Evolutionary conservation across 2,329 filamentous ascomycete genomes (phyloP).

Genomic region (Exophiala phaeomuriformis): DNA sequence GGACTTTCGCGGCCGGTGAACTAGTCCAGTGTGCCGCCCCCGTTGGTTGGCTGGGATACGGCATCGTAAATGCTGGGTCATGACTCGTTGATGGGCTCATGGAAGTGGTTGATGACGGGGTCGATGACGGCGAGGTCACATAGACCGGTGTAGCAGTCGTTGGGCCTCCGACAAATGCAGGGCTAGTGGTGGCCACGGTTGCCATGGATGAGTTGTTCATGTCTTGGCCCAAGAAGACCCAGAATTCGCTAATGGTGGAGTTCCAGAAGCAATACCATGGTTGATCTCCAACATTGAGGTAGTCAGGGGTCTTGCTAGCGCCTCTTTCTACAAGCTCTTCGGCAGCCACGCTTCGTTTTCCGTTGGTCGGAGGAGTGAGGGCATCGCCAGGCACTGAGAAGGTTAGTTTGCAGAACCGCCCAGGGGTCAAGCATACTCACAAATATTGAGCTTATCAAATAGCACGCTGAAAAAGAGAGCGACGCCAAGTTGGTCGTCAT

Average conservation of each 20-base stretch:
- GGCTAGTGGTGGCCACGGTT: slow-evolving; percentile 20
- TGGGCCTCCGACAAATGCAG: slow-evolving; percentile 14
- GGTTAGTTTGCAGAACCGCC: slow-evolving; percentile 4
- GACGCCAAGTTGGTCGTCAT: slow-evolving; percentile 50
- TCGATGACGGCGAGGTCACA: not conserved
- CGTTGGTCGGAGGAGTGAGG: slow-evolving; percentile 29
- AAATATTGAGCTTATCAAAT: slow-evolving; percentile 59
- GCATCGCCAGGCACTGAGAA: slow-evolving; percentile 33
- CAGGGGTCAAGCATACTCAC: slow-evolving; percentile 14
- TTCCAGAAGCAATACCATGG: slow-evolving; percentile 69
- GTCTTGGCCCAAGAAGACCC: slow-evolving; percentile 55
- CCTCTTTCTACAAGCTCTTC: slow-evolving; percentile 13
- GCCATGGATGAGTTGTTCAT: slow-evolving; percentile 29
- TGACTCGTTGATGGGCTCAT: slow-evolving; percentile 7
- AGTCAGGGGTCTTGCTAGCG: slow-evolving; percentile 36
- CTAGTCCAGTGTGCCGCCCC: slow-evolving; percentile 19
- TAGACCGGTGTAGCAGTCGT: slow-evolving; percentile 12
- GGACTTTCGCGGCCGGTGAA: slow-evolving; percentile 10
- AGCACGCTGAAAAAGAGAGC: slow-evolving; percentile 56
- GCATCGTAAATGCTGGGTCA: slow-evolving; percentile 24
- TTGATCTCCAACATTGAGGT: slow-evolving; percentile 48
- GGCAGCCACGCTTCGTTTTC: slow-evolving; percentile 28
- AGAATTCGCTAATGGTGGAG: slow-evolving; percentile 57
- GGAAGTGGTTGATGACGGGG: not conserved
- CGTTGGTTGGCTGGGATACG: slow-evolving; percentile 18